Conservation (phyloP, 495 filamentous ascomycete genomes). For the Penicillium subrubescens region DNA sequence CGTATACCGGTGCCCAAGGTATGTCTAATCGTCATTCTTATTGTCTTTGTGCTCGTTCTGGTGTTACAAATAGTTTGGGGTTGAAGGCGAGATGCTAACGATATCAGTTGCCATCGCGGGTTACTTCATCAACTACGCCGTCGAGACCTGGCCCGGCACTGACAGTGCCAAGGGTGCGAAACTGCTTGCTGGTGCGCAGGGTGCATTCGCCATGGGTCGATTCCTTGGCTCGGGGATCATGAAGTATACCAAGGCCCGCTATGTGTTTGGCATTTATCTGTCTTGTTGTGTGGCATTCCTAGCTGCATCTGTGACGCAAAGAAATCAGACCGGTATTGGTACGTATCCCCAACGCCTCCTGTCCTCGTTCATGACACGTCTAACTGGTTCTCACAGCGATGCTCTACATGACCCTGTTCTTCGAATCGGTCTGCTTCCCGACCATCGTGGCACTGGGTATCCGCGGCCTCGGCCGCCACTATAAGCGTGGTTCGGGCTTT, state of each 20-base stretch:
- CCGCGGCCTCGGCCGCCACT: conserved; percentile 60
- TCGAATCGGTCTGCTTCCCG: conserved; percentile 64
- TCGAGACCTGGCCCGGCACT: conserved; percentile 42
- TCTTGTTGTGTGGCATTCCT: conserved; percentile 44
- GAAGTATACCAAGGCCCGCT: conserved; percentile 54
- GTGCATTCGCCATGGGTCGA: conserved; percentile 57
- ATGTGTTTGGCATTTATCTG: conserved; percentile 50
- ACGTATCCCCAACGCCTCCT: conserved; percentile 1
- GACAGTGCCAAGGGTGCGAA: conserved; percentile 49
- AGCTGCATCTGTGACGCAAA: conserved; percentile 36
- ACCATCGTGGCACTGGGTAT: conserved; percentile 65
- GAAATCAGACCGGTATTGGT: conserved; percentile 49
- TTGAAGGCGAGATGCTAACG: neutral
- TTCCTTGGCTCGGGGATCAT: conserved; percentile 54
- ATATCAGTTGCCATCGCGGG: conserved; percentile 62
- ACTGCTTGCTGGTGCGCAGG: conserved; percentile 57
- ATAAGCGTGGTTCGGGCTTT: conserved; percentile 58
- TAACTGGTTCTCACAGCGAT: conserved; percentile 31
- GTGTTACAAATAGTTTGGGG: neutral
- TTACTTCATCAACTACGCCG: conserved; percentile 64
- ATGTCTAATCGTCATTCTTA: neutral
- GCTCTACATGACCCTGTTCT: conserved; percentile 60
- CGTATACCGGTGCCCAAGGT: conserved; percentile 71
- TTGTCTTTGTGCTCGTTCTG: neutral
- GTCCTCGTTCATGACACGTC: neutral